Conservation (phyloP, 441 rosid genomes). For the Gossypium lobatum region DNA sequence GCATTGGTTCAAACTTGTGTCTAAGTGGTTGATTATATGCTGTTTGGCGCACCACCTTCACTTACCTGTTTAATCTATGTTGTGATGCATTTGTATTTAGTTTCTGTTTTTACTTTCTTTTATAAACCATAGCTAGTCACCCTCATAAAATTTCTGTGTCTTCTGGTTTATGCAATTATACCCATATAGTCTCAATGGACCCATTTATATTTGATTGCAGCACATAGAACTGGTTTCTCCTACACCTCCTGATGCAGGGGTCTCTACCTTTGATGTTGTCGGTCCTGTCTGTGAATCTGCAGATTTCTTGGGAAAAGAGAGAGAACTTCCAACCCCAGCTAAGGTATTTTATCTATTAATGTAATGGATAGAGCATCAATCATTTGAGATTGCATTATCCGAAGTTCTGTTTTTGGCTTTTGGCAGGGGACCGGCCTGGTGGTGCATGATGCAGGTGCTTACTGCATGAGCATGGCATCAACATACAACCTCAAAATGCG, state of each 20-base stretch:
- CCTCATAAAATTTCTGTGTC: neutral
- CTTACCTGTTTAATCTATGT: neutral
- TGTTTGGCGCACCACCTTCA: neutral
- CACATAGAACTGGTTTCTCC: conserved; percentile 96
- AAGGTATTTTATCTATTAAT: conserved; percentile 36
- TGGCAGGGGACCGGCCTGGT: conserved; percentile 90
- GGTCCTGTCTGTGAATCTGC: conserved; percentile 99
- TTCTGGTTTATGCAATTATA: neutral
- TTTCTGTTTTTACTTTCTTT: neutral
- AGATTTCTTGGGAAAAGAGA: conserved; percentile 91
- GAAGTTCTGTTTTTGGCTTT: conserved; percentile 17
- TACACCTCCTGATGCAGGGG: conserved; percentile 45
- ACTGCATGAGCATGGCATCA: conserved; percentile 99
- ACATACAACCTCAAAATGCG: conserved; percentile 99
- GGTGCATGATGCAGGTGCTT: conserved; percentile 99
- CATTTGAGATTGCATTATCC: conserved; percentile 7
- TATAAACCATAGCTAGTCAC: neutral
- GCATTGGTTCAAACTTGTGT: neutral
- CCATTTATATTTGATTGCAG: conserved; percentile 31
- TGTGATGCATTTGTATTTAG: neutral
- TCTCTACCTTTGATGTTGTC: conserved; percentile 78
- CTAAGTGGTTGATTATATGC: neutral
- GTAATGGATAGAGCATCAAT: neutral
- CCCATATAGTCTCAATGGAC: neutral
- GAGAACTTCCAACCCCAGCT: conserved; percentile 88